A percentile compares a stretch with the other conserved stretches of the same genome.
phyloP scores from a whole-genome alignment of 2,329 filamentous ascomycete species.

The Talaromyces sp. region DNA sequence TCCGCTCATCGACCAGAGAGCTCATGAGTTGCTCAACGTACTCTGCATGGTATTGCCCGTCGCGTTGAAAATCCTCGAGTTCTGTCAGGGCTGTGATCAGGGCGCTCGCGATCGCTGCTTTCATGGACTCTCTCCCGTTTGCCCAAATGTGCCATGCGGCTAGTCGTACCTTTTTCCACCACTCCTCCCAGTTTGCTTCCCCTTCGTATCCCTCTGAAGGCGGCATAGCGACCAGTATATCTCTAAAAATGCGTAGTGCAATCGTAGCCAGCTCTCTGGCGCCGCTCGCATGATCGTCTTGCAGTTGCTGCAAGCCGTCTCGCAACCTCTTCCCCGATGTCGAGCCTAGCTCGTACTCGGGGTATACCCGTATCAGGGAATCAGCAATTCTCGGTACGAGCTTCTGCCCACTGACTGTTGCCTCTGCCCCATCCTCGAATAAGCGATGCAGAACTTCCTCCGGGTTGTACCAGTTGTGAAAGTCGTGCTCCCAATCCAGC shows the following conservation, averaged over 20 bases:
- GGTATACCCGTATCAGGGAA: constrained; percentile 56
- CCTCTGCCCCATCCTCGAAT: constrained; percentile 30
- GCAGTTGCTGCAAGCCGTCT: constrained; percentile 46
- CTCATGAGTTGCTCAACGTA: constrained; percentile 18
- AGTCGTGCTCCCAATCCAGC: constrained; percentile 60
- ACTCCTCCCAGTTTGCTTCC: constrained; percentile 25
- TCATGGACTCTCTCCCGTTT: constrained; percentile 63
- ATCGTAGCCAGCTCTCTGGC: constrained; percentile 53
- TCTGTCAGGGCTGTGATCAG: constrained; percentile 20
- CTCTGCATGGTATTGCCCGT: constrained; percentile 8
- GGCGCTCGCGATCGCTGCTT: constrained; percentile 49
- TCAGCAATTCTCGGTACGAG: constrained; percentile 55
- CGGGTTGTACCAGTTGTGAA: constrained; percentile 54
- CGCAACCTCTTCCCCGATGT: constrained; percentile 43
- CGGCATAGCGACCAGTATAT: constrained; percentile 33
- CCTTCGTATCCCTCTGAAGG: constrained; percentile 1
- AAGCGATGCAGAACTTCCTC: constrained; percentile 33
- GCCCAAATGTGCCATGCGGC: constrained; percentile 61
- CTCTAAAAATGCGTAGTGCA: constrained; percentile 47
- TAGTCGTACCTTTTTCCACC: constrained; percentile 54
- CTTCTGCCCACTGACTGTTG: constrained; percentile 27
- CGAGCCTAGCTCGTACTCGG: constrained; percentile 48
- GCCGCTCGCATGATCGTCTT: constrained; percentile 54
- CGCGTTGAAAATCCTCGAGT: constrained; percentile 19
- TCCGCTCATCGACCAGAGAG: constrained; percentile 18